These are phyloP conservation scores for Calonectria leucothoes DNA, from an alignment of 2,329 filamentous ascomycete genomes.

Conservation along the genomic window DNA sequence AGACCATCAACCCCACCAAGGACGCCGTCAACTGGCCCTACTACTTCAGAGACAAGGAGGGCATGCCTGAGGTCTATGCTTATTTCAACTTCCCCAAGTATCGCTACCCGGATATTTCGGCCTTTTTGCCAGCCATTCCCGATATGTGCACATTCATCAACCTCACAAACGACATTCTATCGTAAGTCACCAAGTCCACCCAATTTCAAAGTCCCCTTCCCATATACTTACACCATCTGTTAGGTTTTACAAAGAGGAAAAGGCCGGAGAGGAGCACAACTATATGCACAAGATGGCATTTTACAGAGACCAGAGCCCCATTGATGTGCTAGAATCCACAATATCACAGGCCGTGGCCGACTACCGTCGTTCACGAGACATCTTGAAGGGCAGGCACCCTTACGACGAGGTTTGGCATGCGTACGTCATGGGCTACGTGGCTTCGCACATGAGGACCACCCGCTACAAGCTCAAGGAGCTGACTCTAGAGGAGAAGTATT, in stretches of 20 bases:
- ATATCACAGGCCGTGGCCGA: not conserved
- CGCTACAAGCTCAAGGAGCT: not conserved
- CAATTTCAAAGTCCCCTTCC: too few relatives aligned
- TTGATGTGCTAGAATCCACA: not conserved
- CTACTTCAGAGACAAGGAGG: conserved; percentile 1
- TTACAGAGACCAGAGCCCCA: not conserved
- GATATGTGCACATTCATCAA: conserved; percentile 3
- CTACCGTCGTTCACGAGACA: not conserved
- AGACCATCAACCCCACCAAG: not conserved
- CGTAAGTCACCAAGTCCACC: not conserved
- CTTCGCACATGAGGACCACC: not conserved
- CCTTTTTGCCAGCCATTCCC: not conserved
- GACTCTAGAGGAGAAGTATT: not conserved
- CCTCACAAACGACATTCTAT: not conserved
- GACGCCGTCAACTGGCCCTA: not conserved
- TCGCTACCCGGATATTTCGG: not conserved
- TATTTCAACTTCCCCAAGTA: not conserved
- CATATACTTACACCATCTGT: not conserved
- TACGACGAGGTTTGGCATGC: not conserved
- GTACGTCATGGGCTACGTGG: not conserved
- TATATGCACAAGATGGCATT: not conserved
- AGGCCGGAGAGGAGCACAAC: not conserved
- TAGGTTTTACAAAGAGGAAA: not conserved
- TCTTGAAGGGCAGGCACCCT: not conserved
- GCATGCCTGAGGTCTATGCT: not conserved